Base-by-base conservation (phyloP, 2,329 filamentous ascomycete genomes). In the Furcasterigmium sp. region DNA sequence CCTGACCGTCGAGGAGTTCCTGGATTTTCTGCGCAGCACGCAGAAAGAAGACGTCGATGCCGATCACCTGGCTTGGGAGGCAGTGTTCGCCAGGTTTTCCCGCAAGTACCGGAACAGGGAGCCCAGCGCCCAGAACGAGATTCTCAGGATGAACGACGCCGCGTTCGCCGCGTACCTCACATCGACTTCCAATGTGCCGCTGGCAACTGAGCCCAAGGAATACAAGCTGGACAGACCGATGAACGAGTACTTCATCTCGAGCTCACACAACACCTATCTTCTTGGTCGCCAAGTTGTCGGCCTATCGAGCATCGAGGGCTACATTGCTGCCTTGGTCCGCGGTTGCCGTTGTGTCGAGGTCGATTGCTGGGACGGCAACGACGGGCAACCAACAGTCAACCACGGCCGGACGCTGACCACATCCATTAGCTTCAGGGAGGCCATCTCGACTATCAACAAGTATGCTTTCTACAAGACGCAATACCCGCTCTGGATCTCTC, bases 241-340 rank as follows among this genome's bases (percentile, higher is more conserved):
- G 61, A 95, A 95, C 60, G 91, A 97, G 60, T 98, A 98, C 64
- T 96, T 90, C 70, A 93, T 98, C 52, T 97, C 91, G 2, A 96
- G 91, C 69, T 97, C 93, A 2, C 93, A 98, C 73, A 98, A 98
- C 65, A 98, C 93, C 0, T 98, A 98, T 57, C 82, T 98, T 1
- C 74, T 94, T 5, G 93, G 93, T 13, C 84, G 91, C 42, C 93
- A 98, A 62, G 84, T 97, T 3, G 85, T 83, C 10, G 91, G 91
- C 21, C 80, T 87, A 36, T 96, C 93, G 2, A 97, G 91, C 58
- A 87, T 94, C 3, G 93, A 98, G 63, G 90, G 90, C 35, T 98
- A 98, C 66, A 94, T 97, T 54, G 82, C 83, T 8, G 88, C 91
- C 3, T 76, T 98, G 7, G 83, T 87, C 50, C 85, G 87, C 47